These are phyloP conservation scores for Brassica rapa DNA, from an alignment of 345 rosid species.

Conservation along the genomic window DNA sequence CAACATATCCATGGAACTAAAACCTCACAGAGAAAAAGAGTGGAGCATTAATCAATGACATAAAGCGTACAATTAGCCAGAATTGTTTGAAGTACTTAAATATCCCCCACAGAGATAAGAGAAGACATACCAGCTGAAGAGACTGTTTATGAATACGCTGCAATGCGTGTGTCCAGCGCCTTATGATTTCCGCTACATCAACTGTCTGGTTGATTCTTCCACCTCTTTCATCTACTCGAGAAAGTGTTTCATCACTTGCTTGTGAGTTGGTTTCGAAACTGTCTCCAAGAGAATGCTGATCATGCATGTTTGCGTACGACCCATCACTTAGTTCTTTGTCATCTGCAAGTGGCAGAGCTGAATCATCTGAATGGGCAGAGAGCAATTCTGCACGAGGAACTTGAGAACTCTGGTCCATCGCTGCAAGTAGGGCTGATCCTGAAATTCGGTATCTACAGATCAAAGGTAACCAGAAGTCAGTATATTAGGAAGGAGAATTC, in stretches of 20 bases:
- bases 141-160: constrained; percentile 99
- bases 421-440: constrained; percentile 90
- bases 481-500: constrained; percentile 13
- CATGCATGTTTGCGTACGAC: constrained; percentile 41
- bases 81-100: neutral
- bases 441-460: constrained; percentile 88
- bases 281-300: constrained; percentile 45
- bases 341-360: constrained; percentile 48
- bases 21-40: constrained; percentile 7
- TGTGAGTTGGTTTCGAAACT: constrained; percentile 52
- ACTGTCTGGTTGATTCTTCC: constrained; percentile 85
- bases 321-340: constrained; percentile 75
- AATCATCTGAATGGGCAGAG: constrained; percentile 55
- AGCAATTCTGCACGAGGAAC: constrained; percentile 70
- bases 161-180: constrained; percentile 99
- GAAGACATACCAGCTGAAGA: constrained; percentile 76
- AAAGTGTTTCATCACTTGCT: constrained; percentile 64
- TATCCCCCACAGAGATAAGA: constrained; percentile 14
- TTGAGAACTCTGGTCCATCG: constrained; percentile 98
- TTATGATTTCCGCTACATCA: constrained; percentile 94
- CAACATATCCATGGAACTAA: neutral
- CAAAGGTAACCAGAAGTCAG: constrained; percentile 35
- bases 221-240: constrained; percentile 83
- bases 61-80: neutral
- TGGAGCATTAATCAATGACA: neutral